Percentiles rank a stretch among this genome's conserved stretches.
These are phyloP conservation scores for Cymbopogon citratus DNA, from an alignment of 176 grass and related monocot species.

Conservation along the genomic window DNA sequence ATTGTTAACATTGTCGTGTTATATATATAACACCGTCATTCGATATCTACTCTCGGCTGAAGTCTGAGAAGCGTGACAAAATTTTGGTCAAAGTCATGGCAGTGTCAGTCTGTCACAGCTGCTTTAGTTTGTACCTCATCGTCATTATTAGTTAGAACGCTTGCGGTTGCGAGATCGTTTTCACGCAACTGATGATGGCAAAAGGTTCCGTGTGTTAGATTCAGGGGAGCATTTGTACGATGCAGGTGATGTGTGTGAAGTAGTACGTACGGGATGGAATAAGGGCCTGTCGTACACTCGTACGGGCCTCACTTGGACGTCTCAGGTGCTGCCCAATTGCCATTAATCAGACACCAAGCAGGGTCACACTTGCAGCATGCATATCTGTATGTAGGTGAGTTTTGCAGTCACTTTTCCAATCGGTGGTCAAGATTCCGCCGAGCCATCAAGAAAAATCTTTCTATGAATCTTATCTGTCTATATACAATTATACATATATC, in stretches of 20 bases:
- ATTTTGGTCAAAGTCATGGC: not conserved
- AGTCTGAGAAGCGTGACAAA: not conserved
- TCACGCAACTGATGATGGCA: not conserved
- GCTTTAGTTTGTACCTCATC: not conserved
- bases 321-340: not conserved
- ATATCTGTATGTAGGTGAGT: not conserved
- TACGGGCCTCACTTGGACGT: not conserved
- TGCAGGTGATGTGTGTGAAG: not conserved
- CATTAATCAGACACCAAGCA: not conserved
- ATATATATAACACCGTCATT: no score
- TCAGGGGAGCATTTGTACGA: constrained; percentile 1
- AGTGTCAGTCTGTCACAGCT: not conserved
- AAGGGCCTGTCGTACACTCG: not conserved
- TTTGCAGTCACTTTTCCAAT: not conserved
- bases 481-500: no score
- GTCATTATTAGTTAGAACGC: not conserved
- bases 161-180: not conserved
- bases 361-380: not conserved
- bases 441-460: not conserved
- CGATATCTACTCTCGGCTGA: no score
- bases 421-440: not conserved
- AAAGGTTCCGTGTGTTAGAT: not conserved
- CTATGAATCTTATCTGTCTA: no score
- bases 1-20: no score
- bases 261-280: not conserved